phyloP scores from a whole-genome alignment of 768 basidiomycete genomes.

The Amanita polypyramis region DNA sequence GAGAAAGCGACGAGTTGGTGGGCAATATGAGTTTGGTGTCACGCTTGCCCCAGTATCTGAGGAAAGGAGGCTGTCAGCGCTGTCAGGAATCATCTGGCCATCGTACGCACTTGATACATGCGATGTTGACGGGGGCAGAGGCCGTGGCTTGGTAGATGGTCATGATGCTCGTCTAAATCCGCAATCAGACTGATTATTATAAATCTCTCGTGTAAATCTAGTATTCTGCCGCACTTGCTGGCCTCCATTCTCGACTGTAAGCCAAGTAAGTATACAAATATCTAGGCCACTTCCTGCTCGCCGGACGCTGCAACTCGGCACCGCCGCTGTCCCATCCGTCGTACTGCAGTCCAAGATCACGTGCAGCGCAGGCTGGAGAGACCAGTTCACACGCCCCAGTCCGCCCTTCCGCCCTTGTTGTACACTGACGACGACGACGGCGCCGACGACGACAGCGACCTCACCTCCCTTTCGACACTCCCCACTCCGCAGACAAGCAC shows the following conservation, averaged over 20 bases:
- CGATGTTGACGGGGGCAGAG: conserved; percentile 94
- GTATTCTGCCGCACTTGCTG: too few species aligned
- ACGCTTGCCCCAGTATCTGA: conserved; percentile 98
- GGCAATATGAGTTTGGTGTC: conserved; percentile 92
- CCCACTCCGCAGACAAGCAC: background rate
- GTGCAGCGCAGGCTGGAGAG: background rate
- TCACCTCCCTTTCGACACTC: background rate
- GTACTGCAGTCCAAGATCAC: conserved; percentile 1
- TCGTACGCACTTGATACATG: conserved; percentile 79
- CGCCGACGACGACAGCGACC: background rate
- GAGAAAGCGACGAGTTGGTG: conserved; percentile 96
- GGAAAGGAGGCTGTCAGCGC: conserved; percentile 5
- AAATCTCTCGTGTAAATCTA: background rate
- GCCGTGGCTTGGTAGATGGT: conserved; percentile 73
- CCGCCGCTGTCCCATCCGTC: too few species aligned
- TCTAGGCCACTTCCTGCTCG: too few species aligned
- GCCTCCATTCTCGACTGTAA: too few species aligned
- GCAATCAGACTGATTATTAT: conserved; percentile 8
- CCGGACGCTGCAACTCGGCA: too few species aligned
- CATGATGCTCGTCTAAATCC: conserved; percentile 34
- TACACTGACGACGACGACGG: conserved; percentile 12
- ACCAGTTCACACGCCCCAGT: conserved; percentile 1
- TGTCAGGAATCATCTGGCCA: background rate
- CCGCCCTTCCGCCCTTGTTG: conserved; percentile 4
- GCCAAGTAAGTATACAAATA: too few species aligned